Conservation (phyloP, 2,329 filamentous ascomycete species). For the Didymella pinodella region DNA sequence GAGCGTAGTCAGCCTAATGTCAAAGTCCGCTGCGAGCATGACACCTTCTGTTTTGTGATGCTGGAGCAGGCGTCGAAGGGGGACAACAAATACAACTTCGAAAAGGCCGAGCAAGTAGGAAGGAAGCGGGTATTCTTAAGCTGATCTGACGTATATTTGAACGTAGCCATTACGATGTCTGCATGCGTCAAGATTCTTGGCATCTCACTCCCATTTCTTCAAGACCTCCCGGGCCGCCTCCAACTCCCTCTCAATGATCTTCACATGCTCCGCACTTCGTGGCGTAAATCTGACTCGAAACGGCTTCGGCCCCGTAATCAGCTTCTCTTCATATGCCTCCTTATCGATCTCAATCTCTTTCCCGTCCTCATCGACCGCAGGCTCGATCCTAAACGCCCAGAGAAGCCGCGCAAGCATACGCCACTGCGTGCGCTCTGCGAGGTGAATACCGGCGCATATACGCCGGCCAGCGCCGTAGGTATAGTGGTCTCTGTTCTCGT, state of each 20-base stretch:
- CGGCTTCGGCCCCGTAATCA: constrained; percentile 55
- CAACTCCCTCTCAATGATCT: constrained; percentile 45
- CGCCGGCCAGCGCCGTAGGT: constrained; percentile 59
- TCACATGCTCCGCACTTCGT: constrained; percentile 48
- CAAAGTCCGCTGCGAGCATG: too few species aligned
- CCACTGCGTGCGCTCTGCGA: constrained; percentile 61
- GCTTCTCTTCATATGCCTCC: constrained; percentile 45
- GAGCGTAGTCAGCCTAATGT: too few species aligned
- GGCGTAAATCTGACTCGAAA: constrained; percentile 62
- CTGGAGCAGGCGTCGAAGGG: too few species aligned
- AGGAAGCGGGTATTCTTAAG: too few species aligned
- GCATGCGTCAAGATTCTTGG: background rate
- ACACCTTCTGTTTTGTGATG: too few species aligned
- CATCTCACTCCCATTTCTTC: constrained; percentile 27
- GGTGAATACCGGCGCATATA: constrained; percentile 61
- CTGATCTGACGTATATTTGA: too few species aligned
- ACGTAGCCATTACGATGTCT: too few species aligned
- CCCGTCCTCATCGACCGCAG: constrained; percentile 50
- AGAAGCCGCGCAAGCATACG: constrained; percentile 50
- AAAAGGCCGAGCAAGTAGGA: too few species aligned
- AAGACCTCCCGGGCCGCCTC: constrained; percentile 35
- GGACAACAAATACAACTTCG: too few species aligned
- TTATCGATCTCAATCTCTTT: constrained; percentile 51
- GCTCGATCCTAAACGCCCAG: constrained; percentile 59
- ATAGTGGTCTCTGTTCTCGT: constrained; percentile 55